phyloP scores from a whole-genome alignment of 2,329 filamentous ascomycete genomes.

The Talaromyces sp. region DNA sequence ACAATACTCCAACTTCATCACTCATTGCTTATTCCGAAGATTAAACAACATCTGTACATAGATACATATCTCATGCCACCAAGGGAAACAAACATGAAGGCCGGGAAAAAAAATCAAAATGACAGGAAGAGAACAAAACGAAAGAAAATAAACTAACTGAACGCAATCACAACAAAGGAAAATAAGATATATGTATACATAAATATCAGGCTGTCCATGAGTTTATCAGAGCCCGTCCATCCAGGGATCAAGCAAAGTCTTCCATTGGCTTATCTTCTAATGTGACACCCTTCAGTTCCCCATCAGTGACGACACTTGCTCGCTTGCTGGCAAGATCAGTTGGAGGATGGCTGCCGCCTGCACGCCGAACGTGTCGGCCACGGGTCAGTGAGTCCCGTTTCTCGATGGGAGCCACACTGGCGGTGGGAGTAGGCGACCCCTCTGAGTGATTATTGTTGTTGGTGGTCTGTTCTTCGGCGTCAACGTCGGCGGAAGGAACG shows the following conservation, averaged over 20 bases:
- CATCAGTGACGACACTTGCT: constrained; percentile 36
- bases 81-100: constrained; percentile 2
- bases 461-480: constrained; percentile 22
- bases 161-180: background rate
- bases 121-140: background rate
- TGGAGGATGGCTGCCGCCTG: constrained; percentile 45
- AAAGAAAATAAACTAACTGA: background rate
- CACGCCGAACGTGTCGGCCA: constrained; percentile 48
- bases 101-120: background rate
- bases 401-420: constrained; percentile 43
- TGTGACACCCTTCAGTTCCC: constrained; percentile 55
- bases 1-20: background rate
- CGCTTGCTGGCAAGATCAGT: constrained; percentile 32
- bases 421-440: constrained; percentile 32
- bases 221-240: background rate
- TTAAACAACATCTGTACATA: constrained; percentile 12
- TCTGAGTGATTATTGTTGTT: constrained; percentile 28
- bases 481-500: constrained; percentile 22
- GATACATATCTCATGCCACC: constrained; percentile 17
- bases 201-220: background rate
- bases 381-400: constrained; percentile 65
- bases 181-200: constrained; percentile 15
- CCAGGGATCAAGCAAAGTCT: constrained; percentile 46
- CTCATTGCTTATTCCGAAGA: background rate
- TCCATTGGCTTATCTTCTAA: constrained; percentile 76